phyloP scores from a whole-genome alignment of 2,329 filamentous ascomycete genomes.

The Dactylellina cionopaga region DNA sequence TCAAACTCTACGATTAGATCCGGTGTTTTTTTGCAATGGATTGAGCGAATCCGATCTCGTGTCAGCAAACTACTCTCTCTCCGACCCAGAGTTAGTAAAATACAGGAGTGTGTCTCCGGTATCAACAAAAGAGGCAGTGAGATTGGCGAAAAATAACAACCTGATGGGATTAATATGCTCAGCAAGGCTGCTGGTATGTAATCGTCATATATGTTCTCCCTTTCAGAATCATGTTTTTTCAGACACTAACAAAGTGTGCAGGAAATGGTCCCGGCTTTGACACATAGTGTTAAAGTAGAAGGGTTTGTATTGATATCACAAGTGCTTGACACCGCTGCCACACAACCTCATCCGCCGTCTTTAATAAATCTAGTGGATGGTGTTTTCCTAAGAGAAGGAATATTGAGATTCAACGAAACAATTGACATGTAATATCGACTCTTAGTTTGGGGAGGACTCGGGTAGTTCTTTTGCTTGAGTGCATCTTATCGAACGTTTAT shows the following conservation, averaged over 20 bases:
- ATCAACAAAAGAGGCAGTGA: conserved; percentile 93
- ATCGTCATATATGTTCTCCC: conserved; percentile 40
- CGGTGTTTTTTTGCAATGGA: conserved; percentile 93
- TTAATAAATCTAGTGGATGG: conserved; percentile 72
- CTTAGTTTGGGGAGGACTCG: neutral
- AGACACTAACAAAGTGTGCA: conserved; percentile 61
- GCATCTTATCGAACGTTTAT: neutral
- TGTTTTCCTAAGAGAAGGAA: conserved; percentile 82
- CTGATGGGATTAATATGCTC: conserved; percentile 97
- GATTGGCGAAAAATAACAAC: conserved; percentile 93
- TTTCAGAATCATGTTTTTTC: neutral
- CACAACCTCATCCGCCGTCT: conserved; percentile 68
- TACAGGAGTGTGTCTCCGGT: conserved; percentile 63
- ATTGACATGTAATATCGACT: conserved; percentile 72
- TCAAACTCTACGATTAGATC: too few relatives aligned
- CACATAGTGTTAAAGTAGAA: conserved; percentile 92
- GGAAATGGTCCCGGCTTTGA: conserved; percentile 91
- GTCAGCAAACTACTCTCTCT: conserved; percentile 62
- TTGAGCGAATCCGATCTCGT: conserved; percentile 68
- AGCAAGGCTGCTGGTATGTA: conserved; percentile 78
- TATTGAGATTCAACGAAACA: conserved; percentile 90
- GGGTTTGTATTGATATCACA: conserved; percentile 92
- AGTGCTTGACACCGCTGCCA: conserved; percentile 62
- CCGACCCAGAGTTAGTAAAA: conserved; percentile 73
- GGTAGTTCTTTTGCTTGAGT: neutral